These are phyloP conservation scores for Selenicereus undatus DNA, from an alignment of 148 eudicot species.

Conservation along the genomic window DNA sequence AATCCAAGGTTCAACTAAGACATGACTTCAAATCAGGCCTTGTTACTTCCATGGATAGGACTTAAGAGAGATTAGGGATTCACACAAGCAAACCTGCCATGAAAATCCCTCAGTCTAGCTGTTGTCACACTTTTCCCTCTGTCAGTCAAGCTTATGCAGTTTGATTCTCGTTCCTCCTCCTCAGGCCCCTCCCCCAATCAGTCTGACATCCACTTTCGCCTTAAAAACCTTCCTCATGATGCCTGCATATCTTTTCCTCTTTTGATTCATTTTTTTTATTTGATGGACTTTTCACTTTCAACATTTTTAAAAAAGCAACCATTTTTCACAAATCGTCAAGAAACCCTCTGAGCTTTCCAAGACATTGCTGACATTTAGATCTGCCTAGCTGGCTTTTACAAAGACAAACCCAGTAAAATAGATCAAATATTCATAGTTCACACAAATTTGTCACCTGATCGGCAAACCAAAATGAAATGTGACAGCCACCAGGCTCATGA, in stretches of 20 bases:
- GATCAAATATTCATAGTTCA: neutral
- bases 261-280: too few relatives aligned
- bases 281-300: too few relatives aligned
- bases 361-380: neutral
- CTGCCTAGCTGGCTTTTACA: neutral
- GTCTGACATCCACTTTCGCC: neutral
- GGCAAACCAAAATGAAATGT: too few relatives aligned
- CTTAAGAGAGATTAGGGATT: neutral
- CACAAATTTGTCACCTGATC: neutral
- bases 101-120: neutral
- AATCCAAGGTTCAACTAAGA: neutral
- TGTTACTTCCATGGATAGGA: too few relatives aligned
- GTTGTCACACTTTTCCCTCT: neutral
- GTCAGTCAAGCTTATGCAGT: neutral
- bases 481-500: too few relatives aligned
- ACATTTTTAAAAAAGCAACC: too few relatives aligned
- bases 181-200: neutral
- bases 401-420: too few relatives aligned
- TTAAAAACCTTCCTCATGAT: neutral
- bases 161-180: neutral
- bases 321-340: neutral
- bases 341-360: neutral
- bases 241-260: neutral
- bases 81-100: neutral
- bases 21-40: neutral